A percentile compares a stretch with the other conserved stretches of the same genome.
These are phyloP conservation scores for Taphrina betulina DNA, from an alignment of 1,139 yeast species.

Conservation along the genomic window DNA sequence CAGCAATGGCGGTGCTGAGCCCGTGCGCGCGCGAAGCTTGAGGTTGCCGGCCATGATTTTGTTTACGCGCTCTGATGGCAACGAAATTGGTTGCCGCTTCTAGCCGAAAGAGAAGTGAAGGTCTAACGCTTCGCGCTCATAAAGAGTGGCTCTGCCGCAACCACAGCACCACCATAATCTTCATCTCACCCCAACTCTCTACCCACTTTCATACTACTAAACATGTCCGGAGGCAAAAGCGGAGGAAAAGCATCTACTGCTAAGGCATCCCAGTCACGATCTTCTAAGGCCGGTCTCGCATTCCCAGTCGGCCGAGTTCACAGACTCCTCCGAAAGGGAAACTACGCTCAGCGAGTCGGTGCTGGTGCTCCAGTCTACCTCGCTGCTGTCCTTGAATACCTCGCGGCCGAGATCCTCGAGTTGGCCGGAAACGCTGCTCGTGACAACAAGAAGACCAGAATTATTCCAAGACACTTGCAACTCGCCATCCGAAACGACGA, in stretches of 20 bases:
- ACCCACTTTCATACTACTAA: too few species aligned
- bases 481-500: slow-evolving; percentile 98
- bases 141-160: too few species aligned
- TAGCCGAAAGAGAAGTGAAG: too few species aligned
- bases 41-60: too few species aligned
- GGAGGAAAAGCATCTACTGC: slow-evolving; percentile 93
- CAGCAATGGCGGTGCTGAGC: too few species aligned
- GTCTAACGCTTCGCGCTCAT: too few species aligned
- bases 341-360: slow-evolving; percentile 99
- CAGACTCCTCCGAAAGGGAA: slow-evolving; percentile 94
- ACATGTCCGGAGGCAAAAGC: slow-evolving; percentile 77
- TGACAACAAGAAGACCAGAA: slow-evolving; percentile 97
- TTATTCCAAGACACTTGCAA: slow-evolving; percentile 97
- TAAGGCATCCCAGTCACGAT: slow-evolving; percentile 95
- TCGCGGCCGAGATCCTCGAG: slow-evolving; percentile 95
- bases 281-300: slow-evolving; percentile 96
- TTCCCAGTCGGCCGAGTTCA: slow-evolving; percentile 99
- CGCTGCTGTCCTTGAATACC: slow-evolving; percentile 93
- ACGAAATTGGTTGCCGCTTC: too few species aligned
- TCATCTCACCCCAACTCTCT: too few species aligned
- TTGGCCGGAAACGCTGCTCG: slow-evolving; percentile 99
- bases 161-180: too few species aligned
- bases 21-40: too few species aligned
- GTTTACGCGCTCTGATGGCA: too few species aligned
- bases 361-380: slow-evolving; percentile 83